Base-by-base conservation (phyloP, 1,284 basidiomycete genomes). In the Malassezia restricta region DNA sequence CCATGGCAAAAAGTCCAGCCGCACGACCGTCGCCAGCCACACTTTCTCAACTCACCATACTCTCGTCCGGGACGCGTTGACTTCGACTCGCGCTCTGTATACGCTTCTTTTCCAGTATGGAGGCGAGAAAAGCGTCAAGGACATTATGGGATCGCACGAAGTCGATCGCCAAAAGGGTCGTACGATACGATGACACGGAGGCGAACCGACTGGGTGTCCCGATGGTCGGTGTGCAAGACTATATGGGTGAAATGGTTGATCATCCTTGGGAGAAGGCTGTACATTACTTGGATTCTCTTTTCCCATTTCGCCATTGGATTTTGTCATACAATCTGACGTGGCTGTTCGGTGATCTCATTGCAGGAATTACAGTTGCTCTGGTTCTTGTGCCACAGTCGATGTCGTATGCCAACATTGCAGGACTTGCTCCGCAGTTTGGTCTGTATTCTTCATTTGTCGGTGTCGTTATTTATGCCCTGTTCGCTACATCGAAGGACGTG, bases 361-460 rank as follows among this genome's bases (percentile, higher is more conserved):
- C 74, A 8, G 74, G 74, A 39, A 59, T 75, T 57, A 75, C 73
- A 5, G 74, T 75, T 46, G 73, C 64, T 6, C 62, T 75, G 29
- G 71, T 74, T 28, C 47, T 74, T 15, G 70, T 73, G 12, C 70
- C 70, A 6, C 70, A 73, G 56, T 68, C 65, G 27, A 76, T 80
- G 65, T 78, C 78, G 5, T 80, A 81, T 61, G 75, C 74, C 57
- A 76, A 88, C 80, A 81, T 98, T 58, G 92, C 92, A 1, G 83
- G 83, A 0, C 81, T 98, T 9, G 78, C 82, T 1, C 76, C 86
- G 3, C 80, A 98, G 75, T 96, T 88, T 70, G 94, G 94, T 61
- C 79, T 96, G 8, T 96, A 96, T 75, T 91, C 89, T 3, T 90
- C 89, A 2, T 96, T 96, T 71, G 82, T 94, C 64, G 91, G 87